These are phyloP conservation scores for Colletotrichum godetiae DNA, from an alignment of 2,329 filamentous ascomycete genomes.

Conservation along the genomic window DNA sequence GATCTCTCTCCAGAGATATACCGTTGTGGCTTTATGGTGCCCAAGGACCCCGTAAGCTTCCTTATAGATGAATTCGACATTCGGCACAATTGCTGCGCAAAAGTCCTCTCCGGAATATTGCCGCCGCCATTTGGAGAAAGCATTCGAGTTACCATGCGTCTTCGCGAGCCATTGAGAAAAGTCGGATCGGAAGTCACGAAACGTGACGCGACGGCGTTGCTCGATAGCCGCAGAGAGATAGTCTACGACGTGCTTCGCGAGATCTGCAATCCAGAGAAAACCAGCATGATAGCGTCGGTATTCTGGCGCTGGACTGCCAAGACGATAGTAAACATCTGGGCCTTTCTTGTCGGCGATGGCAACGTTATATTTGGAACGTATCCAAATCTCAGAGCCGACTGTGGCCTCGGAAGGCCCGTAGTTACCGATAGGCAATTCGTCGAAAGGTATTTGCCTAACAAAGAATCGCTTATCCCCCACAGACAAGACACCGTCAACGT, in stretches of 20 bases:
- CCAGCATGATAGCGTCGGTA: constrained; percentile 72
- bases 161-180: constrained; percentile 69
- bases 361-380: constrained; percentile 64
- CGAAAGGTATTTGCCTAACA: constrained; percentile 67
- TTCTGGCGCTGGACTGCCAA: constrained; percentile 65
- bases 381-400: constrained; percentile 69
- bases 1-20: constrained; percentile 67
- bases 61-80: constrained; percentile 73
- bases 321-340: constrained; percentile 70
- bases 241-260: constrained; percentile 79
- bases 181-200: constrained; percentile 65
- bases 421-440: constrained; percentile 71
- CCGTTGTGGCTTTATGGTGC: constrained; percentile 41
- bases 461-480: constrained; percentile 56
- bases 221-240: constrained; percentile 59
- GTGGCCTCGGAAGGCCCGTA: constrained; percentile 65
- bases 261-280: constrained; percentile 77
- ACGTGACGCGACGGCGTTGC: constrained; percentile 50
- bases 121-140: constrained; percentile 66
- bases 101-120: constrained; percentile 68
- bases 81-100: constrained; percentile 66
- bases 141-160: constrained; percentile 53
- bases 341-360: constrained; percentile 29
- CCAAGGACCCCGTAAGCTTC: constrained; percentile 67
- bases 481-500: constrained; percentile 71